Evolutionary conservation across 1,284 basidiomycete species (phyloP), one percentile per base, ranked within the genome.

Genomic region (Pyrrhoderma noxium): DNA sequence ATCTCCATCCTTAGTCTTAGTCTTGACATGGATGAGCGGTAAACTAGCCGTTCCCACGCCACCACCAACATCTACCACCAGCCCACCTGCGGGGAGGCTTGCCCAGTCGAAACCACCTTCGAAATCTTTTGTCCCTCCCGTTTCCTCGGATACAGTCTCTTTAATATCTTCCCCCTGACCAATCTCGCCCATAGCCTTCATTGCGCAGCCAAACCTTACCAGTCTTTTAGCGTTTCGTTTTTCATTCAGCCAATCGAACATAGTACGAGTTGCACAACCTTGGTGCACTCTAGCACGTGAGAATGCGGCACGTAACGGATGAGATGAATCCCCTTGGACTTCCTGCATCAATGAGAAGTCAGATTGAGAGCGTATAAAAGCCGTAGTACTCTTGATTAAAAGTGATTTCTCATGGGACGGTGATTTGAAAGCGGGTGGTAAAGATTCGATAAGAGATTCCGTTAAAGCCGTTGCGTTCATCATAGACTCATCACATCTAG

Each of bases 171-270:
- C 46, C 19, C 34, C 47, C 3, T 27, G 25, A n/a, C 39, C 39
- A n/a, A 55, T n/a, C 3, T 54, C 59, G 19, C 52, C 56, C 14
- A 65, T 57, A 5, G 65, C 67, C 9, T 59, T 54, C 70, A 71
- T 71, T 2, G 58, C 68, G 31, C 61, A 58, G 3, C 60, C 65
- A 52, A 72, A 70, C 21, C 69, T 53, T 1, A 56, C 38, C 14
- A 18, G n/a, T 40, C 38, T 40, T 14, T 40, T 40, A 7, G 7
- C 38, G 16, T 40, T 40, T 40, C 38, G 4, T 23, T 49, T 49
- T 37, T 41, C 47, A 13, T 16, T 36, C 27, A 31, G 27, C 27
- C 27, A 31, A 11, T 31, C 27, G 27, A 31, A 31, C 27, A 31
- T 31, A 31, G 27, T 31, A 11, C 27, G 27, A 11, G 27, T 31